Conservation (phyloP, 2,329 filamentous ascomycete genomes). For the Aspergillus sclerotialis region DNA sequence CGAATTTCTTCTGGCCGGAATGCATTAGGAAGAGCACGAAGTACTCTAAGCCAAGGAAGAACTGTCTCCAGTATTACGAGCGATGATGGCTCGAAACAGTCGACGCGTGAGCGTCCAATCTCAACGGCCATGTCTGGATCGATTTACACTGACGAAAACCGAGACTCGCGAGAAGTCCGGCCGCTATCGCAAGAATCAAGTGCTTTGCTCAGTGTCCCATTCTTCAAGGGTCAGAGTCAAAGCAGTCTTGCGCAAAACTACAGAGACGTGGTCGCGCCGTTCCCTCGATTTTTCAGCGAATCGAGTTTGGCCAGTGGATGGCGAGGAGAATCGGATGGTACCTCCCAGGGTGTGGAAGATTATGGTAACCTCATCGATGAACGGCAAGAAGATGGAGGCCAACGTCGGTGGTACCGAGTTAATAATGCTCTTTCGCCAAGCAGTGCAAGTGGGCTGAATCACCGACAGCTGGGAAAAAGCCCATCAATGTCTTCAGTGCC, state of each 20-base stretch:
- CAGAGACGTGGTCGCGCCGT: conserved; percentile 27
- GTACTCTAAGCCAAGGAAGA: conserved; percentile 28
- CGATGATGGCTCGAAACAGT: conserved; percentile 26
- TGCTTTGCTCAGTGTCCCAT: conserved; percentile 11
- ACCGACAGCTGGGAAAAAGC: conserved; percentile 8
- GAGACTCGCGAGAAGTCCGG: conserved; percentile 23
- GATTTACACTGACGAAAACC: conserved; percentile 28
- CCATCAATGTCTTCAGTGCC: conserved; percentile 11
- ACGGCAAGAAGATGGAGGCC: conserved; percentile 8
- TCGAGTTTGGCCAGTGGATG: conserved; percentile 21
- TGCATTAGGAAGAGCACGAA: conserved; percentile 27
- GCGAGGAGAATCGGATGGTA: conserved; percentile 9
- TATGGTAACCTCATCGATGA: conserved; percentile 16
- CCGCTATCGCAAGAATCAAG: conserved; percentile 14
- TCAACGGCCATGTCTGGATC: conserved; percentile 29
- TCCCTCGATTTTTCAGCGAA: conserved; percentile 32
- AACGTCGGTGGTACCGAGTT: conserved; percentile 15
- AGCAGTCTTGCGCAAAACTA: conserved; percentile 32
- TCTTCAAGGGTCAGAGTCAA: conserved; percentile 23
- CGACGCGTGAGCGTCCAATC: conserved; percentile 23
- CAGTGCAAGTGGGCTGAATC: conserved; percentile 1
- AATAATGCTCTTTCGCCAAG: conserved; percentile 10
- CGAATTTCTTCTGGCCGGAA: conserved; percentile 26
- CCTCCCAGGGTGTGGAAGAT: conserved; percentile 8
- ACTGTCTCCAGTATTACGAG: conserved; percentile 24